These are phyloP conservation scores for Pythium volutum DNA, from an alignment of 352 stramenopile genomes.

Conservation along the genomic window DNA sequence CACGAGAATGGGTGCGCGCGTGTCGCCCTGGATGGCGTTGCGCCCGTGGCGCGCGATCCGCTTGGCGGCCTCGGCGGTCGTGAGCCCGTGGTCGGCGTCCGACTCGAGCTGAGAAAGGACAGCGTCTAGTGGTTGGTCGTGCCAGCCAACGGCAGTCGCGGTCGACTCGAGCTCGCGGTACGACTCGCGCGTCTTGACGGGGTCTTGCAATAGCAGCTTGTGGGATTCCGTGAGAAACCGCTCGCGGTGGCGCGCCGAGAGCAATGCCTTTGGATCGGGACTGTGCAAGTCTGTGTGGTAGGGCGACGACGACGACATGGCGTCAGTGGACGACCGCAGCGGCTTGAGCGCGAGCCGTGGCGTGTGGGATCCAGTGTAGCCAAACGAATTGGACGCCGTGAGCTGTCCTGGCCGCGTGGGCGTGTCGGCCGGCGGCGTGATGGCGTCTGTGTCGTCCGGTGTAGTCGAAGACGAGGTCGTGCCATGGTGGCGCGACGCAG, in stretches of 20 bases:
- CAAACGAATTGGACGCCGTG: constrained; percentile 11
- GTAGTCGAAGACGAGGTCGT: too few species aligned
- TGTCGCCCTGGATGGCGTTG: constrained; percentile 29
- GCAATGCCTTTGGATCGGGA: constrained; percentile 2
- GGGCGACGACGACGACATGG: neutral
- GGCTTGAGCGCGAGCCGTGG: constrained; percentile 19
- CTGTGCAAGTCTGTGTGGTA: neutral
- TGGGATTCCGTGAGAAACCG: constrained; percentile 39
- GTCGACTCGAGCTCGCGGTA: constrained; percentile 34
- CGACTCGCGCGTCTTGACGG: constrained; percentile 36
- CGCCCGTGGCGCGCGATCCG: constrained; percentile 22
- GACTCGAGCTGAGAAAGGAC: constrained; percentile 34
- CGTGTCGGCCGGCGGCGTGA: constrained; percentile 11
- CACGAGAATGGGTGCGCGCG: constrained; percentile 23
- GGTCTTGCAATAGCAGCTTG: constrained; percentile 31
- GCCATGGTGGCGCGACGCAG: too few species aligned
- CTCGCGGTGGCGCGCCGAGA: constrained; percentile 22
- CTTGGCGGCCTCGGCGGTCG: constrained; percentile 17
- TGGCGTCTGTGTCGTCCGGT: constrained; percentile 1
- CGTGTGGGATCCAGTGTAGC: constrained; percentile 24
- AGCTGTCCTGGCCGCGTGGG: constrained; percentile 3
- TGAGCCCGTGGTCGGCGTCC: constrained; percentile 19
- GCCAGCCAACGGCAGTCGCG: constrained; percentile 28
- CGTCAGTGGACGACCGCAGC: constrained; percentile 17
- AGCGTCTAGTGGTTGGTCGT: constrained; percentile 27